These are phyloP conservation scores for Podila epigama DNA, from an alignment of 192 early-diverging fungal genomes.

Conservation along the genomic window DNA sequence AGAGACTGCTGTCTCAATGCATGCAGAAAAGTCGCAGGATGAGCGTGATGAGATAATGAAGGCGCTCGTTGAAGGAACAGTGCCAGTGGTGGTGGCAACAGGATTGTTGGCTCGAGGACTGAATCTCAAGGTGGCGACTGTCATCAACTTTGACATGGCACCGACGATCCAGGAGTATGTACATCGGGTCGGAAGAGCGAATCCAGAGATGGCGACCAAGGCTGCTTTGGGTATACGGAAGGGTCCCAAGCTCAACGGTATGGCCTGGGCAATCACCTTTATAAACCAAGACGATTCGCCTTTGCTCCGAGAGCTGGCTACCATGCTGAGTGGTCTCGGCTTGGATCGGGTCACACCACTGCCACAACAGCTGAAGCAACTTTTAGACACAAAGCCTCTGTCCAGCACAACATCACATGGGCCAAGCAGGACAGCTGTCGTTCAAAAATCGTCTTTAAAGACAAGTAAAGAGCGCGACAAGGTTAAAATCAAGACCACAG, in stretches of 20 bases:
- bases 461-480: too few species aligned
- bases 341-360: conserved; percentile 57
- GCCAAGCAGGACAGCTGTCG: too few species aligned
- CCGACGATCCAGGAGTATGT: conserved; percentile 62
- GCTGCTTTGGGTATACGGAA: conserved; percentile 14
- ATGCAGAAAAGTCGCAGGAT: conserved; percentile 57
- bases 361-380: conserved; percentile 39
- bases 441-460: too few species aligned
- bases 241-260: conserved; percentile 36
- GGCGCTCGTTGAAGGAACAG: conserved; percentile 26
- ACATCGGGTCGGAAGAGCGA: conserved; percentile 62
- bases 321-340: conserved; percentile 50
- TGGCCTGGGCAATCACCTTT: conserved; percentile 66
- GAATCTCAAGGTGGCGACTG: conserved; percentile 56
- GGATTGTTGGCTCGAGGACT: conserved; percentile 62
- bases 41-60: conserved; percentile 50
- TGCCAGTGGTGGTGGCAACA: conserved; percentile 58
- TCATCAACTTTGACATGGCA: conserved; percentile 69
- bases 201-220: conserved; percentile 31
- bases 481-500: too few species aligned
- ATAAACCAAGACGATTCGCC: conserved; percentile 61
- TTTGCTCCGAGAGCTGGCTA: conserved; percentile 54
- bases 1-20: conserved; percentile 55
- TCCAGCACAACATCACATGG: background rate
- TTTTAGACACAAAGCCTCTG: background rate